Conservation (phyloP, 1,284 basidiomycete genomes). For the Taiwanofungus camphoratus region DNA sequence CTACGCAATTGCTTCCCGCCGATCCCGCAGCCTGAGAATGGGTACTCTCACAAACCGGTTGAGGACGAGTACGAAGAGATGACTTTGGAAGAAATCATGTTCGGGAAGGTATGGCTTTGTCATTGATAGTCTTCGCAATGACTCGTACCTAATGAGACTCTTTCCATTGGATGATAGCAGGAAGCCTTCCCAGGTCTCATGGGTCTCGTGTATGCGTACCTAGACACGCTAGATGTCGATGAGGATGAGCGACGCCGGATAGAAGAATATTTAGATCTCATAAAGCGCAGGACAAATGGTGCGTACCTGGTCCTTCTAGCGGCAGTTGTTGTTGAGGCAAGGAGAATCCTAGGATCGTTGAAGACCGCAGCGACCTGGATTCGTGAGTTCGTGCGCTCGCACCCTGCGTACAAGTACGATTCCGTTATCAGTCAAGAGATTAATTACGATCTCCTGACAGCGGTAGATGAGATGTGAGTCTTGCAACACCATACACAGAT, state of each 20-base stretch:
- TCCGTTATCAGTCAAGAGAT: conserved; percentile 88
- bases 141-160: not conserved
- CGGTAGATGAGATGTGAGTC: conserved; percentile 87
- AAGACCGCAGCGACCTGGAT: conserved; percentile 93
- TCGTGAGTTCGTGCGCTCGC: conserved; percentile 82
- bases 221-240: conserved; percentile 84
- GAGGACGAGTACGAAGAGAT: conserved; percentile 90
- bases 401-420: conserved; percentile 88
- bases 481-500: not conserved
- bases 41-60: conserved; percentile 39
- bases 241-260: conserved; percentile 61
- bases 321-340: too few relatives aligned
- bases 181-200: conserved; percentile 81
- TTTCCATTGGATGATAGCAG: conserved; percentile 33
- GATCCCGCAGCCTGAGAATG: conserved; percentile 46
- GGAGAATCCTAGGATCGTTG: conserved; percentile 59
- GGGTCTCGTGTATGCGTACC: conserved; percentile 79
- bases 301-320: conserved; percentile 20
- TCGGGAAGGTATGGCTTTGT: conserved; percentile 63
- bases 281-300: conserved; percentile 81
- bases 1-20: conserved; percentile 67
- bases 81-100: conserved; percentile 90
- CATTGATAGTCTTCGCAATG: not conserved
- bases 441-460: conserved; percentile 90
- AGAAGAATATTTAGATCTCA: conserved; percentile 73